Evolutionary conservation across 2,329 filamentous ascomycete genomes (phyloP), one percentile per base, ranked within the genome.

Genomic region (Chaetomium olivaceum): DNA sequence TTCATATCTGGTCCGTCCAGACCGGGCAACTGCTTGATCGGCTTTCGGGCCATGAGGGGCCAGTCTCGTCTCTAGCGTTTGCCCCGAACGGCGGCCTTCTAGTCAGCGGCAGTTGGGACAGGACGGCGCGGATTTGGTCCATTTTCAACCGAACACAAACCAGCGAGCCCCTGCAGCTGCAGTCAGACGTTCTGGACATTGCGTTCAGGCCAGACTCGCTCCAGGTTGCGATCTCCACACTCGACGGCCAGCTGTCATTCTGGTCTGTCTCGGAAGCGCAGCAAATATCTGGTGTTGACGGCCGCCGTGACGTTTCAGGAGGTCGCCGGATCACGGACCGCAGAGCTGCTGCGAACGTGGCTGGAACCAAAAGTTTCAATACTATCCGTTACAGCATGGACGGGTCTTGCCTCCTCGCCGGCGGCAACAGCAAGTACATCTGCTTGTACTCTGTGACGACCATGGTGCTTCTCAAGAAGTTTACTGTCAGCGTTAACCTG

Each of bases 1-100:
- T 99, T 60, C 93, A 99, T 78, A 91, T 99, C 68, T 99, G 95
- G 95, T 97, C 92, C 5, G 96, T 99, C 4, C 95, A 99, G 76
- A 99, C 94, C 0, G 95, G 95, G 2, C 95, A 99, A 77, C 83
- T 99, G 21, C 87, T 99, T 6, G 95, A 99, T 76, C 90, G 90
- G 70, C 82, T 99, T 27, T 86, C 93, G 7, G 96, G 95, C 1
- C 95, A 99, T 72, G 94, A 99, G 79, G 95, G 94, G 0, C 95
- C 95, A 0, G 90, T 99, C 1, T 95, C 93, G 5, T 89, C 91
- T 2, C 81, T 99, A 29, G 88, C 92, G 2, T 99, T 99, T 75
- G 89, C 94, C 1, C 91, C 93, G 0, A 92, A 96, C 73, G 94
- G 93, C 36, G 86, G 88, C 66, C 87, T 89, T 36, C 82, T 99